Evolutionary conservation across 495 filamentous ascomycete genomes (phyloP).

Genomic region (Wilcoxina mikolae): DNA sequence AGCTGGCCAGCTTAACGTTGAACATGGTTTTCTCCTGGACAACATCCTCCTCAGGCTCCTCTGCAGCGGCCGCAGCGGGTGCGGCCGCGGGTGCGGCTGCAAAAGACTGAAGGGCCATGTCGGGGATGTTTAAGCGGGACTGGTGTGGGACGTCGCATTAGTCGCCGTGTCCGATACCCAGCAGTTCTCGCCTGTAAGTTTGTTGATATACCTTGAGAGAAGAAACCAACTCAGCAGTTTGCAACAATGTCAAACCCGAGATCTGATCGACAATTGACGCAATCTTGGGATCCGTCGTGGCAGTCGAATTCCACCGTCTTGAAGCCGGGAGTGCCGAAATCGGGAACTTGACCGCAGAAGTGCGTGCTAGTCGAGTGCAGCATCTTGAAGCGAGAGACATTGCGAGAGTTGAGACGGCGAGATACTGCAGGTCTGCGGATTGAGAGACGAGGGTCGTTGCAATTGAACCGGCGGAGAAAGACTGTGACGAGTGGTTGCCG

Average conservation of each 20-base stretch:
- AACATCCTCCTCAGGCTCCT: constrained; percentile 72
- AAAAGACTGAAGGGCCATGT: constrained; percentile 83
- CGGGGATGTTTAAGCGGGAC: constrained; percentile 93
- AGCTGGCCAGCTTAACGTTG: constrained; percentile 77
- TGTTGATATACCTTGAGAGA: constrained; percentile 61
- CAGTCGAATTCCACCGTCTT: constrained; percentile 60
- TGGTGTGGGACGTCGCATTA: constrained; percentile 29
- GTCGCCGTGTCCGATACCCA: neutral
- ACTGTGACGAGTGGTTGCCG: too few species aligned
- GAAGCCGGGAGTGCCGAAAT: constrained; percentile 24
- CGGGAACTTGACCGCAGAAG: constrained; percentile 31
- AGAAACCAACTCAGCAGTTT: constrained; percentile 89
- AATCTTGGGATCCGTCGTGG: constrained; percentile 71
- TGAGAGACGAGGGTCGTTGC: too few species aligned
- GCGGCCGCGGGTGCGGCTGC: constrained; percentile 44
- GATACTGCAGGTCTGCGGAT: neutral
- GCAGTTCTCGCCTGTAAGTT: neutral
- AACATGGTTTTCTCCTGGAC: constrained; percentile 93
- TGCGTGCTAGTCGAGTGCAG: constrained; percentile 17
- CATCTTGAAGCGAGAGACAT: constrained; percentile 27
- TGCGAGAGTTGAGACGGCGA: constrained; percentile 4
- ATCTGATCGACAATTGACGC: constrained; percentile 90
- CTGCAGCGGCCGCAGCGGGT: constrained; percentile 49
- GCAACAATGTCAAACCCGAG: constrained; percentile 87
- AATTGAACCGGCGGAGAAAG: neutral